Base-by-base conservation (phyloP, 208 protist species). In the Balamuthia mandrillaris region DNA sequence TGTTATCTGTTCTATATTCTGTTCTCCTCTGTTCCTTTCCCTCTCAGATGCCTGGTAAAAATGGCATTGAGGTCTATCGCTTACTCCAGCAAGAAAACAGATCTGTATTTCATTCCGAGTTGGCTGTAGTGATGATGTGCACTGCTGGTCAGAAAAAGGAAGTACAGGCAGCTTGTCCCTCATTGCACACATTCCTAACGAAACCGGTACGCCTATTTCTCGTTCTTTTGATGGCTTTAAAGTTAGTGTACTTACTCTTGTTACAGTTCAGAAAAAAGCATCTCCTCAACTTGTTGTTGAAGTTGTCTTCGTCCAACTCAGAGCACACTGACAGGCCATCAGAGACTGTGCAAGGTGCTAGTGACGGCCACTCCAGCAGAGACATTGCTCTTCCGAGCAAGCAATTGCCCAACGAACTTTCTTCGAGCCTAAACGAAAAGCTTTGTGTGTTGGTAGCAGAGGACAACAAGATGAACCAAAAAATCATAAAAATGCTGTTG, bases 91-190 rank as follows among this genome's bases (percentile, higher is more conserved):
- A n/a, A 33, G 72, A 81, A 41, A 39, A 81, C 18, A 24, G 21
- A 9, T 21, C n/a, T 2, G 37, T 81, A 1, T 10, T n/a, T n/a
- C n/a, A n/a, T n/a, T n/a, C 29, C 2, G 72, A 81, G 21, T n/a
- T 81, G 18, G 29, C 61, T 21, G 21, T 81, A 21, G 37, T 81
- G 18, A 81, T 81, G 72, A 81, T 81, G 72, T 81, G 72, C 47
- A 81, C 72, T 9, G 47, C 72, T 9, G 72, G 47, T 14, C 72
- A 81, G 18, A 81, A 81, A 51, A 81, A 81, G 33, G 72, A 81
- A 29, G 61, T 81, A 21, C 72, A 81, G 35, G 47, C 54, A 1
- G 61, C 61, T 39, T 81, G n/a, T 7, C 72, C 72, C 14, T 44
- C 72, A 0, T 51, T 81, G 31, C 54, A 81, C 72, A 33, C 72